A percentile compares a stretch with the other conserved stretches of the same genome.
These are phyloP conservation scores for Myriosclerotinia scirpicola DNA, from an alignment of 2,329 filamentous ascomycete species.

Conservation along the genomic window DNA sequence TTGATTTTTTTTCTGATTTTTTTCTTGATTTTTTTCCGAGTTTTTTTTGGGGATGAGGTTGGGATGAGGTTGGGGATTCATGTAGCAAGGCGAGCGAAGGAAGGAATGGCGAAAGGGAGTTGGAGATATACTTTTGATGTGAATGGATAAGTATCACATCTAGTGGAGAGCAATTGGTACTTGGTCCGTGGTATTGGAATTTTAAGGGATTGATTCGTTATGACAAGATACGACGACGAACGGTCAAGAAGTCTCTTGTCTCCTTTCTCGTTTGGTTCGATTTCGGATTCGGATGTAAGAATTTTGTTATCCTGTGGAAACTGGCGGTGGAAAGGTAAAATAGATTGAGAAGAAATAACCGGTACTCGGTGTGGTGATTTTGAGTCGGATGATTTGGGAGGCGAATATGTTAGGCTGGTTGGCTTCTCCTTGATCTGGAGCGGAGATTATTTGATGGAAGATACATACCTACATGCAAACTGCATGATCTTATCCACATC, in stretches of 20 bases:
- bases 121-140: not conserved
- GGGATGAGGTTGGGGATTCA: not conserved
- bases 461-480: not conserved
- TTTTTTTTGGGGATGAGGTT: not conserved
- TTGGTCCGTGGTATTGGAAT: conserved; percentile 10
- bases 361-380: not conserved
- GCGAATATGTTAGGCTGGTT: not conserved
- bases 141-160: conserved; percentile 9
- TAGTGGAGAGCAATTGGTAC: conserved; percentile 7
- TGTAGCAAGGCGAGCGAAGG: not conserved
- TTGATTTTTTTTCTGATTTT: no score
- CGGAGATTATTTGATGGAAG: not conserved
- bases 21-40: no score
- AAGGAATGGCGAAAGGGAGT: not conserved
- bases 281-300: not conserved
- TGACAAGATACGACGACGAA: not conserved
- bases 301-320: not conserved
- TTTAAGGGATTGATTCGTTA: not conserved
- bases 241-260: not conserved
- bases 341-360: not conserved
- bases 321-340: conserved; percentile 1
- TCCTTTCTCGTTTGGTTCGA: not conserved
- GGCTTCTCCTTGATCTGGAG: not conserved
- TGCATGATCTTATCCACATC: conserved; percentile 1
- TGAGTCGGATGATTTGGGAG: conserved; percentile 2